phyloP scores from a whole-genome alignment of 1,139 yeast genomes.

The Suhomyces chickasaworum region DNA sequence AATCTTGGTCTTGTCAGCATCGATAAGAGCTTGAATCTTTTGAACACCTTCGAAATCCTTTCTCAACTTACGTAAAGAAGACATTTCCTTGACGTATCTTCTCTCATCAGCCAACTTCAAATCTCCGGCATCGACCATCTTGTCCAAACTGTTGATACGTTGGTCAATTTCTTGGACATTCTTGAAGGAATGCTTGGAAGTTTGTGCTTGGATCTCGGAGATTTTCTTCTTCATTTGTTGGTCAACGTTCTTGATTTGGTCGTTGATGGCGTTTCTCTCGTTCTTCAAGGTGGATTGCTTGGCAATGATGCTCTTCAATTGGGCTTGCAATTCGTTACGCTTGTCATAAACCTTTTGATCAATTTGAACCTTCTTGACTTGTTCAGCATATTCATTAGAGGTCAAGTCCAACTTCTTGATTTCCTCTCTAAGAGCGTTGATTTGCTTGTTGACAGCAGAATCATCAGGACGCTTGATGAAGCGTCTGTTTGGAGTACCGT shows the following conservation, averaged over 20 bases:
- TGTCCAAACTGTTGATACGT: conserved; percentile 70
- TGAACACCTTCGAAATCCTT: conserved; percentile 78
- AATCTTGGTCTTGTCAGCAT: conserved; percentile 75
- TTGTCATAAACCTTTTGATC: conserved; percentile 51
- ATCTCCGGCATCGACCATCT: conserved; percentile 73
- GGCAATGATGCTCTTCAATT: conserved; percentile 62
- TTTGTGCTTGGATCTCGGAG: conserved; percentile 69
- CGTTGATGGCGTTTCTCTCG: conserved; percentile 68
- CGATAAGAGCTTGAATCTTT: conserved; percentile 76
- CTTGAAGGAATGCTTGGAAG: conserved; percentile 72
- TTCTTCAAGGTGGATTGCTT: conserved; percentile 73
- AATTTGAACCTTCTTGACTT: conserved; percentile 46
- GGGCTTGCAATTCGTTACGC: conserved; percentile 64
- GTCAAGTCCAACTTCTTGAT: conserved; percentile 68
- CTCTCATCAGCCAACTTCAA: conserved; percentile 92
- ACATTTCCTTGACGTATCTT: conserved; percentile 81
- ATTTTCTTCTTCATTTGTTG: conserved; percentile 73
- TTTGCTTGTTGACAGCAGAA: conserved; percentile 57
- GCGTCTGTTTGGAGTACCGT: conserved; percentile 35
- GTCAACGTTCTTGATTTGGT: conserved; percentile 74
- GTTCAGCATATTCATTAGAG: conserved; percentile 42
- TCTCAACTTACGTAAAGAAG: conserved; percentile 76
- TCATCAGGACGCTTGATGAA: conserved; percentile 79
- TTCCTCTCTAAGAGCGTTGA: conserved; percentile 63
- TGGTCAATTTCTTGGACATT: conserved; percentile 76